Base-by-base conservation (phyloP, 441 rosid genomes). In the Geranium incanum region DNA sequence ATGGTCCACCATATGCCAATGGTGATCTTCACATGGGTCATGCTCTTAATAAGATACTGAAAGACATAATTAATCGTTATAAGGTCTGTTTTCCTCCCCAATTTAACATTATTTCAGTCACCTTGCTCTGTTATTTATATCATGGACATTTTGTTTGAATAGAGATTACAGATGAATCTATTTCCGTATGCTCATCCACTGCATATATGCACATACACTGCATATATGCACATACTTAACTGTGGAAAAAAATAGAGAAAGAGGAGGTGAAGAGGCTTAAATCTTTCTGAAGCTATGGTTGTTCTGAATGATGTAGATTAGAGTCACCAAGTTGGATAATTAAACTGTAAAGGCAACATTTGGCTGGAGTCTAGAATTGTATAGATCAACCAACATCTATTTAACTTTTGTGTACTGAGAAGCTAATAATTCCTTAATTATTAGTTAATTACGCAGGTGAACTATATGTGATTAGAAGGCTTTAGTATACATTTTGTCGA, bases 1-100 rank as follows among this genome's bases (percentile, higher is more conserved):
- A 95, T 81, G 97, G 97, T 65, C 99, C 99, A 74, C 97, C 97
- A 66, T 95, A 95, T 78, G 99, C 99, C 78, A 95, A 95, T 70
- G 99, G 97, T 68, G 89, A 90, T 60, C 82, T 92, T 16, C 99
- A 95, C 70, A 90, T 92, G 85, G 97, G 99, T 48, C 99, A 95
- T 84, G 99, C 99, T 70, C 82, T 92, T 66, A 95, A 95, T 84
- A 95, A 95, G 86, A 95, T 95, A 74, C 78, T 92, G 83, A 95
- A 95, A 85, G 97, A 95, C 81, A 89, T 95, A 76, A 92, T 92
- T 77, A 95, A 92, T 72, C 97, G 97, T 38, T 95, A 88, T 69
- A 95, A 95, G 91, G 99, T 91, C 78, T 39, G 71, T 43, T 76
- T 70, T 33, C 72, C 68, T 73, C 67, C 23, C 64, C 66, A 67